Conservation (phyloP, 2,329 filamentous ascomycete genomes). For the Myotisia sp. region DNA sequence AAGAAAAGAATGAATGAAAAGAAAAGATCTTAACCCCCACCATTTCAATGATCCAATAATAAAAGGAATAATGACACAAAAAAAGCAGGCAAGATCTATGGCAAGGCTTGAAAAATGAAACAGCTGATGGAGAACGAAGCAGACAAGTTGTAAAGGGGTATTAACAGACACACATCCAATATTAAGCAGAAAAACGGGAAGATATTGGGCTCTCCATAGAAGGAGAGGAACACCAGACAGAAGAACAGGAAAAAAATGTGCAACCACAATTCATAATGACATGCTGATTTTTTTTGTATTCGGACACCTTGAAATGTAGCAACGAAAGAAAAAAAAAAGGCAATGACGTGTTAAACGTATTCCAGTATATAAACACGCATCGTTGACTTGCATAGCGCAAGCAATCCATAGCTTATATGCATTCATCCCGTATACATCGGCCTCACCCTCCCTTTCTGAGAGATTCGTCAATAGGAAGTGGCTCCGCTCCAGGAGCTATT, state of each 20-base stretch:
- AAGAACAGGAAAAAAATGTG: constrained; percentile 9
- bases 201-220: neutral
- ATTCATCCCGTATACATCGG: neutral
- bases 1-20: no score
- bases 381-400: no score
- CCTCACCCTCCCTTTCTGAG: constrained; percentile 33
- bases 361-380: no score
- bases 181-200: constrained; percentile 12
- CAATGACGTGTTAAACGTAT: no score
- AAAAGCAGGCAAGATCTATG: neutral
- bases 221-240: constrained; percentile 7
- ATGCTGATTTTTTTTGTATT: constrained; percentile 6
- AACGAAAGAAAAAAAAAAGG: constrained; percentile 8
- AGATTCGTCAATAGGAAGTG: constrained; percentile 29
- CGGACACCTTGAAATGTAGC: constrained; percentile 8
- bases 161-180: constrained; percentile 10
- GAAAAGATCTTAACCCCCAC: no score
- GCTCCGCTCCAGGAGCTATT: constrained; percentile 26
- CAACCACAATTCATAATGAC: constrained; percentile 5
- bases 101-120: neutral
- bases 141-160: constrained; percentile 7
- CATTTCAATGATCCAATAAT: no score
- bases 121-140: neutral
- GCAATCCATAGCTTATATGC: no score
- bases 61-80: neutral